Evolutionary conservation across 306 rosid species (phyloP).

Genomic region (Gynostemma pentaphyllum): DNA sequence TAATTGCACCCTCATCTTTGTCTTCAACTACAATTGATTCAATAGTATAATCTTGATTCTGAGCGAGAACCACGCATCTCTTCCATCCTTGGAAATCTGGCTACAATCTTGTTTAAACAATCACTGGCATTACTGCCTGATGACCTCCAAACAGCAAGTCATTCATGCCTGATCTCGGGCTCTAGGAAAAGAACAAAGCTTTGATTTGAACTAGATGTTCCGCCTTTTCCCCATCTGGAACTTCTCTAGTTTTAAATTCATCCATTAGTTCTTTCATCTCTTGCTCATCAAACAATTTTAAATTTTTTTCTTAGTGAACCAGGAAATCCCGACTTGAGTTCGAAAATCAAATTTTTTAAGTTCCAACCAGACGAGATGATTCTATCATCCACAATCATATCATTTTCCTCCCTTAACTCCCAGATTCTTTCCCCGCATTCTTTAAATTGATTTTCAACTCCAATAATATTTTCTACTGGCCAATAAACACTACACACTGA

Average conservation of each 20-base stretch:
- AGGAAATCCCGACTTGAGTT: too few relatives aligned
- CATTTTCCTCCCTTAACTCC: too few relatives aligned
- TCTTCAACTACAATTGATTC: conserved; percentile 49
- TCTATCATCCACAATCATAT: too few relatives aligned
- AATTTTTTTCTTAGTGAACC: too few relatives aligned
- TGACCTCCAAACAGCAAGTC: conserved; percentile 55
- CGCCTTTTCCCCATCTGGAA: conserved; percentile 2
- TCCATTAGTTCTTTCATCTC: neutral
- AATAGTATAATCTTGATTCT: conserved; percentile 64
- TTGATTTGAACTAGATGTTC: conserved; percentile 38
- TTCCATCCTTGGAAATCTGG: conserved; percentile 52
- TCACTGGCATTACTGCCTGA: conserved; percentile 59
- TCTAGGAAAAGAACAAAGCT: conserved; percentile 71
- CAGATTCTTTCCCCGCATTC: too few relatives aligned
- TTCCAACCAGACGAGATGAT: too few relatives aligned
- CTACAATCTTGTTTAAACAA: conserved; percentile 51
- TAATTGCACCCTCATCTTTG: conserved; percentile 67
- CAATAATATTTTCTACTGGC: too few relatives aligned
- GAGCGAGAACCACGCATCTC: conserved; percentile 82
- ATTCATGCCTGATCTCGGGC: conserved; percentile 63
- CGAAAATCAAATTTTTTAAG: too few relatives aligned
- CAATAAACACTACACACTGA: too few relatives aligned
- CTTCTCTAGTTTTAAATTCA: conserved; percentile 11
- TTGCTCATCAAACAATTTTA: neutral
- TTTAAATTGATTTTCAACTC: too few relatives aligned